phyloP scores from a whole-genome alignment of 768 basidiomycete species.

The Agaricus blazei region DNA sequence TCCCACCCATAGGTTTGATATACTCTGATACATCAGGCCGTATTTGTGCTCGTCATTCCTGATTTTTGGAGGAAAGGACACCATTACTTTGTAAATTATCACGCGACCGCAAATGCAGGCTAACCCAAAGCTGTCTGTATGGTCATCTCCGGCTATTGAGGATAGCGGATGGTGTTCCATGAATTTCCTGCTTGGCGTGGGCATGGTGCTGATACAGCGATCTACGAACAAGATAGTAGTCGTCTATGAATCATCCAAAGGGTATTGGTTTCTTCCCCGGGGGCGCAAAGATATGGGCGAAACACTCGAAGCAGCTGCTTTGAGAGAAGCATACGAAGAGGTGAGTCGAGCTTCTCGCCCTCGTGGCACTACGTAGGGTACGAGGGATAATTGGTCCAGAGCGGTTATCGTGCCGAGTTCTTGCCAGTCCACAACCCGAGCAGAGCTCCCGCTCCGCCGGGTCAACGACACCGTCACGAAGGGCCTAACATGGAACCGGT shows the following conservation, averaged over 20 bases:
- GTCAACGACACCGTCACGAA: slow-evolving; percentile 4
- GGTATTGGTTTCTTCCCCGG: slow-evolving; percentile 56
- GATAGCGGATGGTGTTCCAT: slow-evolving; percentile 40
- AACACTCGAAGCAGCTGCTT: slow-evolving; percentile 49
- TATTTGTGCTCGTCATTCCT: not conserved
- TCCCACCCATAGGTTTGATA: no score
- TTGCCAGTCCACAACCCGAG: slow-evolving; percentile 39
- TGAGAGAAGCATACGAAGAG: slow-evolving; percentile 68
- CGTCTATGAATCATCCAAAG: slow-evolving; percentile 31
- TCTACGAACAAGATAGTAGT: slow-evolving; percentile 49
- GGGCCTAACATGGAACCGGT: slow-evolving; percentile 38
- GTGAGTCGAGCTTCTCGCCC: slow-evolving; percentile 23
- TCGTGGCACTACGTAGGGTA: not conserved
- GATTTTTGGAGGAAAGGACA: not conserved
- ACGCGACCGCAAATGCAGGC: not conserved
- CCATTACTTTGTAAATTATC: not conserved
- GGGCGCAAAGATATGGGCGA: slow-evolving; percentile 68
- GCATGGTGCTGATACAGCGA: slow-evolving; percentile 62
- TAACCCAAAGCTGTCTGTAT: slow-evolving; percentile 24
- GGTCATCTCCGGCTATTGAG: slow-evolving; percentile 37
- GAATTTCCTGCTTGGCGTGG: slow-evolving; percentile 56
- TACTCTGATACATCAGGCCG: no score
- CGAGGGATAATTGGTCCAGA: slow-evolving; percentile 25
- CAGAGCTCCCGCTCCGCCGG: slow-evolving; percentile 35
- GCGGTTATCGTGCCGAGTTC: slow-evolving; percentile 43